Evolutionary conservation across 108 stramenopile species (phyloP).

Genomic region (Cyclotella baltica): DNA sequence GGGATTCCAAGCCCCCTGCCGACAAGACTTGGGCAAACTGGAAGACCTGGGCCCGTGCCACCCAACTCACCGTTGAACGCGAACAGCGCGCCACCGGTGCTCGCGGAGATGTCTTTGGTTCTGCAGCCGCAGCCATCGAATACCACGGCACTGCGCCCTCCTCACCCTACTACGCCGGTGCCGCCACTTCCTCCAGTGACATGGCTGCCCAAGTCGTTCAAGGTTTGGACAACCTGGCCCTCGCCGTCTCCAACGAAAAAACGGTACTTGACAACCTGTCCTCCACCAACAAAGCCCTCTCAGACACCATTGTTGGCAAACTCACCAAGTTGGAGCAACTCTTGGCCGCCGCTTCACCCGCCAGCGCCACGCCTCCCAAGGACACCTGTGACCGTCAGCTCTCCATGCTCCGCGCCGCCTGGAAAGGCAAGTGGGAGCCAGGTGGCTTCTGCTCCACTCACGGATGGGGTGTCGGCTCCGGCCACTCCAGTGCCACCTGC

Average conservation of each 20-base stretch:
- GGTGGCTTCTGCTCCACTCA: constrained; percentile 3
- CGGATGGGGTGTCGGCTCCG: not conserved
- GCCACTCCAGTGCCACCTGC: constrained; percentile 5
- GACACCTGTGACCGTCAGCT: not conserved
- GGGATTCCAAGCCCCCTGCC: not conserved
- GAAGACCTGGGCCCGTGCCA: not conserved
- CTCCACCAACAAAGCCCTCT: constrained; percentile 2
- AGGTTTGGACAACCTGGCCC: not conserved
- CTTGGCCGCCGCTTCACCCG: not conserved
- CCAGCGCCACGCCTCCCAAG: not conserved
- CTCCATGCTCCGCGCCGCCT: not conserved
- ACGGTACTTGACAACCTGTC: not conserved
- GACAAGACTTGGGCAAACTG: not conserved
- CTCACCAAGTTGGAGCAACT: not conserved
- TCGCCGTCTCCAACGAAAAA: not conserved
- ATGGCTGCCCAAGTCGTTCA: not conserved
- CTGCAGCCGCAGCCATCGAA: not conserved
- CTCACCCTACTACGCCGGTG: not conserved
- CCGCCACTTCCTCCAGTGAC: not conserved
- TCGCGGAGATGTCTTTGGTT: not conserved
- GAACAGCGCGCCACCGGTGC: constrained; percentile 5
- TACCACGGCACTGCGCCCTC: not conserved
- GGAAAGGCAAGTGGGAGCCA: not conserved
- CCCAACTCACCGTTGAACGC: not conserved
- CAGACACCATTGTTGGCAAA: not conserved